These are phyloP conservation scores for Penicillium cosmopolitanum DNA, from an alignment of 495 filamentous ascomycete species.

Conservation along the genomic window DNA sequence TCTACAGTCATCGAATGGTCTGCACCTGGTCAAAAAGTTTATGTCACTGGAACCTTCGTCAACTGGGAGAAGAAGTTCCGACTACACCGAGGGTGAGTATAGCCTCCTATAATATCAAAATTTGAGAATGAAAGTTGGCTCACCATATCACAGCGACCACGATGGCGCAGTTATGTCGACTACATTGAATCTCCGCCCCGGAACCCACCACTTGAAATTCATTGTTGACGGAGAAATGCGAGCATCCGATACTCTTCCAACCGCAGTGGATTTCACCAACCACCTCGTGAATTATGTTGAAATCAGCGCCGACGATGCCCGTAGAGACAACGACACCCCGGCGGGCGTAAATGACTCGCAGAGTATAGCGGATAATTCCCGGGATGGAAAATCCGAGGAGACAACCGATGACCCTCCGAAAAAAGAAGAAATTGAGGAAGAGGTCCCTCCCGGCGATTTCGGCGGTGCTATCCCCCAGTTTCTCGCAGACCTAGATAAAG, in stretches of 20 bases:
- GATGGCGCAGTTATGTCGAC: slow-evolving; percentile 65
- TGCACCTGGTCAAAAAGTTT: slow-evolving; percentile 79
- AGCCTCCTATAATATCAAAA: background rate
- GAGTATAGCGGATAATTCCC: slow-evolving; percentile 42
- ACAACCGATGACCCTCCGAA: slow-evolving; percentile 46
- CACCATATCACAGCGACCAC: slow-evolving; percentile 36
- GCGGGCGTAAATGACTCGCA: slow-evolving; percentile 51
- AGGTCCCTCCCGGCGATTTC: slow-evolving; percentile 52
- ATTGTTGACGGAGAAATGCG: slow-evolving; percentile 92
- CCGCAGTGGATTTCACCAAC: slow-evolving; percentile 95
- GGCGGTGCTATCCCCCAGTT: slow-evolving; percentile 75
- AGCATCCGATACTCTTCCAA: slow-evolving; percentile 82
- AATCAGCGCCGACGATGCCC: slow-evolving; percentile 74
- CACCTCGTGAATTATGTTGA: slow-evolving; percentile 98
- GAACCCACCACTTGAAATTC: slow-evolving; percentile 96
- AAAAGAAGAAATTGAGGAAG: slow-evolving; percentile 51
- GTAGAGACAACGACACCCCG: slow-evolving; percentile 31
- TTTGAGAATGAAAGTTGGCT: slow-evolving; percentile 2
- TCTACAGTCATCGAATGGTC: slow-evolving; percentile 85
- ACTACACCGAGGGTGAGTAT: slow-evolving; percentile 73
- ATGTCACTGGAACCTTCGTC: slow-evolving; percentile 95
- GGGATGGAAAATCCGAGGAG: slow-evolving; percentile 37
- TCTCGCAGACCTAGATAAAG: slow-evolving; percentile 80
- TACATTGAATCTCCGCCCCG: slow-evolving; percentile 79
- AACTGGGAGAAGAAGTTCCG: slow-evolving; percentile 92